Percentiles rank a stretch among this genome's conserved stretches.
Evolutionary conservation across 2,329 filamentous ascomycete species (phyloP).

Genomic region (Diaporthe helianthi): DNA sequence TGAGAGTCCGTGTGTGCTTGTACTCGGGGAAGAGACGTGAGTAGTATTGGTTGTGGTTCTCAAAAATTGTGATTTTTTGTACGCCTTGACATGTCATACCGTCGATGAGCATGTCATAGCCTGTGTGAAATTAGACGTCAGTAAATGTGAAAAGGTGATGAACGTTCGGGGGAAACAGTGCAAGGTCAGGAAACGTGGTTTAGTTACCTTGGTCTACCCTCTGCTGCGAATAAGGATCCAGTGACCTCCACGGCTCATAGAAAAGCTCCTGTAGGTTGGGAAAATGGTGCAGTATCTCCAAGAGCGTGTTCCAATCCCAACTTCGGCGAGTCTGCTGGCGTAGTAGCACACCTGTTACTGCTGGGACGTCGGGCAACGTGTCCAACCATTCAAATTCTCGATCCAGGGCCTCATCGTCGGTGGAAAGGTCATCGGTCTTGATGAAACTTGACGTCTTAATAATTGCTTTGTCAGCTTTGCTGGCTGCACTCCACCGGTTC

Average conservation of each 20-base stretch:
- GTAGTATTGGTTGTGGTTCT: constrained; percentile 27
- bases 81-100: background rate
- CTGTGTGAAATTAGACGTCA: background rate
- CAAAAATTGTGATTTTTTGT: constrained; percentile 34
- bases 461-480: background rate
- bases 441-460: background rate
- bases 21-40: background rate
- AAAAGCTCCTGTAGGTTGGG: constrained; percentile 42
- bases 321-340: background rate
- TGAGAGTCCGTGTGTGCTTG: no score
- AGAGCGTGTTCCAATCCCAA: constrained; percentile 31
- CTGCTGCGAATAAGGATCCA: constrained; percentile 33
- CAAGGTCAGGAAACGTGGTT: background rate
- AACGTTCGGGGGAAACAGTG: background rate
- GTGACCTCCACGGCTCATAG: constrained; percentile 44
- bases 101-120: constrained; percentile 26
- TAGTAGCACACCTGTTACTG: background rate
- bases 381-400: background rate
- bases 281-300: constrained; percentile 42
- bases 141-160: background rate
- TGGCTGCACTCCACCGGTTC: background rate
- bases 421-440: background rate
- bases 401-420: background rate
- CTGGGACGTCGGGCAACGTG: background rate
- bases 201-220: constrained; percentile 22